These are phyloP conservation scores for Tricholoma terreum DNA, from an alignment of 768 basidiomycete species.

Conservation along the genomic window DNA sequence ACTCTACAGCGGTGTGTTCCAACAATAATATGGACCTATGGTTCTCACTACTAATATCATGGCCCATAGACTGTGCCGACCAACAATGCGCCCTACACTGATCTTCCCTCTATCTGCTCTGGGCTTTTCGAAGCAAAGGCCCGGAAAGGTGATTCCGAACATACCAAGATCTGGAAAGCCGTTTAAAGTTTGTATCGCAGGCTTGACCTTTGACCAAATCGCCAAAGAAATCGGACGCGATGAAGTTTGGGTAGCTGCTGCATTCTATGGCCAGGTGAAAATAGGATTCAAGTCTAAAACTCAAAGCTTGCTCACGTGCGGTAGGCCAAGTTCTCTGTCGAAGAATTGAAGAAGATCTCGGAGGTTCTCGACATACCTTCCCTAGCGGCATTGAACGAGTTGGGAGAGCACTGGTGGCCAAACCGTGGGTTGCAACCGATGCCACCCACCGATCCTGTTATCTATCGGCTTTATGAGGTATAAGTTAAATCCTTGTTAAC, in stretches of 20 bases:
- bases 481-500: slow-evolving; percentile 6
- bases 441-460: slow-evolving; percentile 74
- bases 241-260: slow-evolving; percentile 81
- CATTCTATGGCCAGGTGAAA: slow-evolving; percentile 74
- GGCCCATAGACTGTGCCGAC: slow-evolving; percentile 37
- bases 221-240: slow-evolving; percentile 64
- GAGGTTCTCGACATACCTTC: slow-evolving; percentile 46
- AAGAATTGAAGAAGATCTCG: slow-evolving; percentile 56
- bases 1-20: slow-evolving; percentile 19
- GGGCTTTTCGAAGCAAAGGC: slow-evolving; percentile 66
- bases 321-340: slow-evolving; percentile 64
- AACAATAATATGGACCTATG: not conserved
- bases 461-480: slow-evolving; percentile 83
- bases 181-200: slow-evolving; percentile 28
- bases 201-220: slow-evolving; percentile 67
- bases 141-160: slow-evolving; percentile 45
- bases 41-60: not conserved
- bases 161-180: not conserved
- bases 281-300: not conserved
- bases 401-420: slow-evolving; percentile 74
- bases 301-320: not conserved
- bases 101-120: slow-evolving; percentile 49
- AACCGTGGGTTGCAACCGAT: slow-evolving; percentile 66
- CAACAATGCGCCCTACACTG: slow-evolving; percentile 42
- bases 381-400: slow-evolving; percentile 35